Evolutionary conservation across 2,329 filamentous ascomycete species (phyloP), one percentile per base, ranked within the genome.

Genomic region (Niveomyces coronatus): DNA sequence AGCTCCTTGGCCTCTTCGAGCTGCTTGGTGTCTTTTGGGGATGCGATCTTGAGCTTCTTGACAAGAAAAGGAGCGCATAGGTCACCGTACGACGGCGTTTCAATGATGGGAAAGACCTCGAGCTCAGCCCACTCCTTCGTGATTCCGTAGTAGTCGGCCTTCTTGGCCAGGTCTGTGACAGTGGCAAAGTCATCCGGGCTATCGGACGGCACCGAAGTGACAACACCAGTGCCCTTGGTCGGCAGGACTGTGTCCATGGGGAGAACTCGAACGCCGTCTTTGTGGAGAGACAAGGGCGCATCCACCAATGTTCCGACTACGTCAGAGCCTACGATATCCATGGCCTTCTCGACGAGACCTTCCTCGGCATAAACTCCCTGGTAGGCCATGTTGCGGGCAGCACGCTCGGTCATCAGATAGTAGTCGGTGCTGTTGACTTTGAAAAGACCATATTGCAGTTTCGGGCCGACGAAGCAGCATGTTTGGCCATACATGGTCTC

Each of bases 401-500:
- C 86, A 67, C 86, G 74, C 49, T 91, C 79, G 11, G 85, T 93
- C 46, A 87, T 72, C 43, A 96, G 70, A 54, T 80, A 91, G 63
- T 86, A 94, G 49, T 94, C 83, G 46, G 77, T 82, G 45, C 82
- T 74, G 16, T 73, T 74, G 39, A 78, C 76, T 60, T 85, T 84
- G 71, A 85, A 95, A 45, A 98, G 65, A 35, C 89, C 89, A 53
- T 98, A 98, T 31, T 71, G 76, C 53, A 96, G 82, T 55, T 82
- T 84, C 9, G 91, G 89, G 4, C 87, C 85, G 33, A 98, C 85
- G 51, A 96, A 98, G 59, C 88, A 94, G 64, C 85, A 93, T 4
- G 80, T 93, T 62, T 96, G 91, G 28, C 93, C 93, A 57, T 96
- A 98, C 89, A 98, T 96, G 24, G 91, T 98, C 69, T 98, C 91